Conservation (phyloP, 1,284 basidiomycete species). For the Volvariella surrecta region DNA sequence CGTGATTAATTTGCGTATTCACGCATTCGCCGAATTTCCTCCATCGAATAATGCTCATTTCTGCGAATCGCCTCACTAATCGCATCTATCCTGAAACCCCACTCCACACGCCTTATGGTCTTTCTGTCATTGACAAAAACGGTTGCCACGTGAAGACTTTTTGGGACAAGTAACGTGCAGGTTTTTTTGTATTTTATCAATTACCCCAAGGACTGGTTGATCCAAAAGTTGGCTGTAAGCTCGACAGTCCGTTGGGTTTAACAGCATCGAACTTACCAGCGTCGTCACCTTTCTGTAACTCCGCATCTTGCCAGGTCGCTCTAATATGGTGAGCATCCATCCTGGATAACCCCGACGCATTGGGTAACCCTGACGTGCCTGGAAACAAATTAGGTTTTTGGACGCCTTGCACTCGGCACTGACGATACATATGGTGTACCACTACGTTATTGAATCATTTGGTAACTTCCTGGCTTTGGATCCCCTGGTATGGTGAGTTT, state of each 20-base stretch:
- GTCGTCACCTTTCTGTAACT: conserved; percentile 15
- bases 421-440: conserved; percentile 16
- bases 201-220: conserved; percentile 25
- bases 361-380: too few relatives aligned
- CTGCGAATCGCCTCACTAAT: too few relatives aligned
- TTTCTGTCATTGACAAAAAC: too few relatives aligned
- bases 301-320: neutral
- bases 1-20: too few relatives aligned
- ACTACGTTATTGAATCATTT: conserved; percentile 17
- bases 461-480: conserved; percentile 15
- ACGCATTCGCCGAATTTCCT: too few relatives aligned
- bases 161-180: conserved; percentile 27
- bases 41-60: too few relatives aligned
- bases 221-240: conserved; percentile 29
- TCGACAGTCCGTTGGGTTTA: neutral
- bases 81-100: too few relatives aligned
- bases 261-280: neutral
- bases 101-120: too few relatives aligned
- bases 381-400: conserved; percentile 11
- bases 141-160: neutral
- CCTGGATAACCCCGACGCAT: neutral
- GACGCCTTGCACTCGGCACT: conserved; percentile 18
- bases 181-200: conserved; percentile 29
- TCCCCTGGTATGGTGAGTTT: conserved; percentile 21
- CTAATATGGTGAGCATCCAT: neutral